Percentiles rank a stretch among this genome's conserved stretches.
phyloP scores from a whole-genome alignment of 208 protist genomes.

The Trypanosoma platydactyli region DNA sequence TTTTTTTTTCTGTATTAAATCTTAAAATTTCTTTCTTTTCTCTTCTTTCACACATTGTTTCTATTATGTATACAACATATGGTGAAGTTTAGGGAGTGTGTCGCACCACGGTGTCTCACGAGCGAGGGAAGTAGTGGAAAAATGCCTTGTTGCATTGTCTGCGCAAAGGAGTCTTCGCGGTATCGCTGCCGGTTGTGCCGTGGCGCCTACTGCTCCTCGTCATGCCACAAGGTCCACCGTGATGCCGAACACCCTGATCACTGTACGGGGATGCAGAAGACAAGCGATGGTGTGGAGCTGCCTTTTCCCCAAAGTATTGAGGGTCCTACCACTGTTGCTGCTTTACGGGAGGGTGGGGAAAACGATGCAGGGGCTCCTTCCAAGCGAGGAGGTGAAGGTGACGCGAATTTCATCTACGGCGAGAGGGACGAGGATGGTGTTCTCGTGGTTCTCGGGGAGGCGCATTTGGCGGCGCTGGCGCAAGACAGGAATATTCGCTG shows the following conservation, averaged over 20 bases:
- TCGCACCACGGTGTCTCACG: too few species aligned
- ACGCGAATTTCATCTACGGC: slow-evolving; percentile 14
- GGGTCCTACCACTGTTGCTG: too few species aligned
- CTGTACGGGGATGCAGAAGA: background rate
- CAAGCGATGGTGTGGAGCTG: background rate
- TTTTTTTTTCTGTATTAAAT: slow-evolving; percentile 11
- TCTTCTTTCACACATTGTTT: slow-evolving; percentile 4
- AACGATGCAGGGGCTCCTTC: background rate
- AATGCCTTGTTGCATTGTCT: slow-evolving; percentile 62
- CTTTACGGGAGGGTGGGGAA: background rate
- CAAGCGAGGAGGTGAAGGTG: slow-evolving; percentile 2
- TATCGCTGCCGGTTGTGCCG: slow-evolving; percentile 70
- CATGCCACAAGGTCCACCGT: slow-evolving; percentile 62
- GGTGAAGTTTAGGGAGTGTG: background rate
- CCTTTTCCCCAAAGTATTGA: background rate
- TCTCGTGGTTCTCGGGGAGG: slow-evolving; percentile 59
- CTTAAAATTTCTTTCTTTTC: slow-evolving; percentile 16
- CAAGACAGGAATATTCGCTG: slow-evolving; percentile 42
- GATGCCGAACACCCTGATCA: slow-evolving; percentile 10
- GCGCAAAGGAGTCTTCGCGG: slow-evolving; percentile 28
- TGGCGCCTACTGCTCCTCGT: slow-evolving; percentile 56
- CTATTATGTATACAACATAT: too few species aligned
- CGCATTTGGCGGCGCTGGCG: slow-evolving; percentile 62
- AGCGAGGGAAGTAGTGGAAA: background rate
- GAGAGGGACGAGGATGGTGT: slow-evolving; percentile 24